These are phyloP conservation scores for Hortiboletus campestris DNA, from an alignment of 768 basidiomycete genomes.

Conservation along the genomic window DNA sequence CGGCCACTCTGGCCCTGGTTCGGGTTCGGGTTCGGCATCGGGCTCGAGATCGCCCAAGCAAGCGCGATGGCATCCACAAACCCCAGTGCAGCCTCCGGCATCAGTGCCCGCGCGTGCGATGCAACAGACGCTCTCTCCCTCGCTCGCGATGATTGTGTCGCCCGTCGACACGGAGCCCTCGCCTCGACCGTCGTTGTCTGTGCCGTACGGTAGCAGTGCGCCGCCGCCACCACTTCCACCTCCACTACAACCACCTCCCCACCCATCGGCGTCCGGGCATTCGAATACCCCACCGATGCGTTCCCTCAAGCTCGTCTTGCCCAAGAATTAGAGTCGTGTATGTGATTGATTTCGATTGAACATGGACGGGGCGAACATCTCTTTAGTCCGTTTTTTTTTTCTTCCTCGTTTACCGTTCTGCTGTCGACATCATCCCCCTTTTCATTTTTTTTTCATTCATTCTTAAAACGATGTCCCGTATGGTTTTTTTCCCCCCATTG, in stretches of 20 bases:
- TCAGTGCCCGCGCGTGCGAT: constrained; percentile 29
- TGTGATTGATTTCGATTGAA: neutral
- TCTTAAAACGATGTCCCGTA: neutral
- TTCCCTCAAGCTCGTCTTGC: constrained; percentile 29
- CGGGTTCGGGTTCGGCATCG: constrained; percentile 11
- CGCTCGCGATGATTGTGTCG: constrained; percentile 36
- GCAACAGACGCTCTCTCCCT: constrained; percentile 35
- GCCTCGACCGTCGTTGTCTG: constrained; percentile 30
- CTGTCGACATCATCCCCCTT: neutral
- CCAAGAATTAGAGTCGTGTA: constrained; percentile 28
- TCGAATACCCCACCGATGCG: constrained; percentile 32
- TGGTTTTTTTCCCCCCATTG: neutral
- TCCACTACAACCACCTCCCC: constrained; percentile 7
- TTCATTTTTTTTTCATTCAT: neutral
- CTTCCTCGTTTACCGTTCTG: neutral
- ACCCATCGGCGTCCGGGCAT: constrained; percentile 3
- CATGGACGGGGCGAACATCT: neutral
- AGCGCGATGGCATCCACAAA: constrained; percentile 34
- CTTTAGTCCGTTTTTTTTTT: neutral
- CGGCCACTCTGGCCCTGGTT: constrained; percentile 11
- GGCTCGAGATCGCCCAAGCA: constrained; percentile 34
- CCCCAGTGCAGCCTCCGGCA: constrained; percentile 28
- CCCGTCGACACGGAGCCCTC: constrained; percentile 34
- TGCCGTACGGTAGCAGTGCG: constrained; percentile 13
- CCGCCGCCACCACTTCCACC: constrained; percentile 13